A percentile compares a stretch with the other conserved stretches of the same genome.
These are phyloP conservation scores for Tetrapisispora taiwanensis DNA, from an alignment of 805 yeast genomes.

Conservation along the genomic window DNA sequence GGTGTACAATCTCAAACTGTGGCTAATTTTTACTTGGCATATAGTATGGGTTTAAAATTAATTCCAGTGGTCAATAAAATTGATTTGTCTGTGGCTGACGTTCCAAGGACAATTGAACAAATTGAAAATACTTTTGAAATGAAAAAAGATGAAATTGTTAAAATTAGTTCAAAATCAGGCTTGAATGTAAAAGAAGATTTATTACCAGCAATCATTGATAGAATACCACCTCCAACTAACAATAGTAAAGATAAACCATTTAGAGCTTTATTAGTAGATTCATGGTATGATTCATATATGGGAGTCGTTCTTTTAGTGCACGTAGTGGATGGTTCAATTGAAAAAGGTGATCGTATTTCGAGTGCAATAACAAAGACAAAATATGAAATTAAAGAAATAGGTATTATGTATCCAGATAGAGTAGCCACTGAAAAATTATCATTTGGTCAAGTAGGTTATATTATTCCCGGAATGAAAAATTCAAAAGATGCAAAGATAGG, in stretches of 20 bases:
- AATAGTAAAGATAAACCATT: constrained; percentile 58
- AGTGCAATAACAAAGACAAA: constrained; percentile 68
- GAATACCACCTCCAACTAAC: constrained; percentile 62
- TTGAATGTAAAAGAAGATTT: constrained; percentile 55
- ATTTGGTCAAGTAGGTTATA: constrained; percentile 93
- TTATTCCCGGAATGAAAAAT: constrained; percentile 89
- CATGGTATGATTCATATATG: constrained; percentile 90
- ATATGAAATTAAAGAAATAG: constrained; percentile 87
- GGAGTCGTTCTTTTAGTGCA: constrained; percentile 84
- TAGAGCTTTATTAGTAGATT: constrained; percentile 59
- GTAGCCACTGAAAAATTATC: constrained; percentile 49
- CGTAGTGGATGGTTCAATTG: constrained; percentile 72
- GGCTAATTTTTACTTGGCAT: constrained; percentile 90
- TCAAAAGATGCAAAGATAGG: constrained; percentile 83
- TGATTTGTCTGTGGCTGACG: constrained; percentile 74
- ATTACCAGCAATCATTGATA: constrained; percentile 72
- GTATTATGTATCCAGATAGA: constrained; percentile 90
- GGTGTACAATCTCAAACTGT: constrained; percentile 98
- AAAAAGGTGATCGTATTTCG: constrained; percentile 62
- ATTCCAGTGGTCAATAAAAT: constrained; percentile 88
- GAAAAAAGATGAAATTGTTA: constrained; percentile 59
- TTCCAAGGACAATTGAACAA: constrained; percentile 70
- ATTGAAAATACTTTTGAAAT: constrained; percentile 78
- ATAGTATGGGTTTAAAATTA: constrained; percentile 68
- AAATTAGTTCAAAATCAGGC: constrained; percentile 91